A percentile compares a stretch with the other conserved stretches of the same genome.
Evolutionary conservation across 345 rosid genomes (phyloP).

Genomic region (Corchorus capsularis): DNA sequence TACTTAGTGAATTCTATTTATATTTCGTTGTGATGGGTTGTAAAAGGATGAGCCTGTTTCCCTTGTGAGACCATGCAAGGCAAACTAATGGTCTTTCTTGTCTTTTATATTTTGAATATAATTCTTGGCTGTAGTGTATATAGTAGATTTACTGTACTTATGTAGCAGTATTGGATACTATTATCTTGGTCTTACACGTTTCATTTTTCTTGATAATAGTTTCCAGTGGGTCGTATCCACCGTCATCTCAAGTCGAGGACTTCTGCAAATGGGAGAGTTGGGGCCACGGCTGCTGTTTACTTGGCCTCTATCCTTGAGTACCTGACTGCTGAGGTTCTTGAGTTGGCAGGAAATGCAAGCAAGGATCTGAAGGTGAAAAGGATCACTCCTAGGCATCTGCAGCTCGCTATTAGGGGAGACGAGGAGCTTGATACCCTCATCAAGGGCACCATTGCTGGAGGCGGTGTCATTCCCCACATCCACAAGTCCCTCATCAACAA

Average conservation of each 20-base stretch:
- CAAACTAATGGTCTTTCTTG: neutral
- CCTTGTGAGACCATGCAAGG: neutral
- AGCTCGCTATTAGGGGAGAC: slow-evolving; percentile 56
- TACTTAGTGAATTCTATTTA: neutral
- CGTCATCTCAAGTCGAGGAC: slow-evolving; percentile 65
- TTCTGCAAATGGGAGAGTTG: slow-evolving; percentile 67
- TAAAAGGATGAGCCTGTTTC: neutral
- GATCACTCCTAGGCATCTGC: slow-evolving; percentile 58
- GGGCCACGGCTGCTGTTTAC: slow-evolving; percentile 83
- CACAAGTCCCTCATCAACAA: slow-evolving; percentile 33
- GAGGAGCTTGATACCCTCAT: slow-evolving; percentile 67
- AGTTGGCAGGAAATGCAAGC: slow-evolving; percentile 75
- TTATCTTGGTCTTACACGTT: neutral
- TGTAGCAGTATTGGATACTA: neutral
- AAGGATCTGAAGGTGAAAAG: slow-evolving; percentile 80
- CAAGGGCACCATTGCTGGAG: slow-evolving; percentile 60
- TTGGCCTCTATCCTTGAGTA: slow-evolving; percentile 70
- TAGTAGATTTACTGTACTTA: neutral
- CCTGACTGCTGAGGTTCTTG: slow-evolving; percentile 78
- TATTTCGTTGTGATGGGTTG: neutral
- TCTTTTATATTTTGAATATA: neutral
- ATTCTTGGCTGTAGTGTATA: neutral
- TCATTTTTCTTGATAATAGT: slow-evolving; percentile 32
- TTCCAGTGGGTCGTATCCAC: slow-evolving; percentile 78
- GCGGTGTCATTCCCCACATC: slow-evolving; percentile 33